These are phyloP conservation scores for Carex parvula DNA, from an alignment of 176 grass and related monocot genomes.

Conservation along the genomic window DNA sequence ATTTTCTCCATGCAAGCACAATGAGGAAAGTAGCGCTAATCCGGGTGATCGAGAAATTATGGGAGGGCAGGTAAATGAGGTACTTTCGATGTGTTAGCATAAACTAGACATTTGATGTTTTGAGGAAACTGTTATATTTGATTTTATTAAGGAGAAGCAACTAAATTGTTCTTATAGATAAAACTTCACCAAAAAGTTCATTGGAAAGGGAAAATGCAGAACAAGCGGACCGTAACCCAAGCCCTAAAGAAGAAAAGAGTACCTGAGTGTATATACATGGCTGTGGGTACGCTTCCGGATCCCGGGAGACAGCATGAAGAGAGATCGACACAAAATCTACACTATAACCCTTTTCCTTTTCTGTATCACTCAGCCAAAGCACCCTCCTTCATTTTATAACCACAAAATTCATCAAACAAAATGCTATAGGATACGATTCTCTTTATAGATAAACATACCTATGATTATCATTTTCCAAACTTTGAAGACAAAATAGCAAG, in stretches of 20 bases:
- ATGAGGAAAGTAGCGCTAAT: background rate
- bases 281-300: conserved; percentile 67
- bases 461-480: background rate
- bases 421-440: background rate
- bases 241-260: conserved; percentile 11
- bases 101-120: conserved; percentile 1
- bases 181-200: background rate
- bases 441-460: background rate
- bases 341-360: conserved; percentile 60
- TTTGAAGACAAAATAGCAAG: background rate
- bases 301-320: conserved; percentile 85
- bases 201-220: background rate
- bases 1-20: background rate
- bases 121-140: background rate
- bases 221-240: background rate
- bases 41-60: background rate
- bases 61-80: background rate
- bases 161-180: background rate
- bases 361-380: conserved; percentile 78
- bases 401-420: background rate
- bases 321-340: conserved; percentile 76
- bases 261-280: conserved; percentile 97
- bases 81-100: background rate
- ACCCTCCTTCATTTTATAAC: conserved; percentile 53
- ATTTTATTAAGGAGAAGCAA: background rate